A percentile compares a stretch with the other conserved stretches of the same genome.
Evolutionary conservation across 352 stramenopile genomes (phyloP).

Genomic region (Nothophytophthora sp.): DNA sequence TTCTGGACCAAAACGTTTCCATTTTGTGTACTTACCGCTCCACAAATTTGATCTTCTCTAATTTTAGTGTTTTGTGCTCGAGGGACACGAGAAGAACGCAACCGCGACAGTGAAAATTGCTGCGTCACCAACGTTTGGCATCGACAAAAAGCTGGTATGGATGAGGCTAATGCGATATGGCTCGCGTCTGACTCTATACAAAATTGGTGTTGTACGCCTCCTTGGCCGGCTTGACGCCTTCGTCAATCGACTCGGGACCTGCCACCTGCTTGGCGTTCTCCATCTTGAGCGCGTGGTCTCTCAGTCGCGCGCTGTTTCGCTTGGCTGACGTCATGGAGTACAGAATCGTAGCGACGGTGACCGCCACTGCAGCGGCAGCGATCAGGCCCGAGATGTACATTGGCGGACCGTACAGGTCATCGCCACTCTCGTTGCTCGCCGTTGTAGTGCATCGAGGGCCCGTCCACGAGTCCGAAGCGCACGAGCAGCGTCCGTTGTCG

Average conservation of each 20-base stretch:
- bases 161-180: neutral
- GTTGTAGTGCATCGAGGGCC: constrained; percentile 51
- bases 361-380: constrained; percentile 9
- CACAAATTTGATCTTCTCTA: too few relatives aligned
- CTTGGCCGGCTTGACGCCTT: constrained; percentile 13
- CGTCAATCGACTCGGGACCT: constrained; percentile 21
- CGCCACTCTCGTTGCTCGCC: constrained; percentile 12
- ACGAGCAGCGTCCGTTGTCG: constrained; percentile 32
- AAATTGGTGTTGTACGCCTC: constrained; percentile 40
- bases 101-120: too few relatives aligned
- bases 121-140: too few relatives aligned
- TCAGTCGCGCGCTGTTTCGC: constrained; percentile 10
- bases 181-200: constrained; percentile 21
- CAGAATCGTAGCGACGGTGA: constrained; percentile 11
- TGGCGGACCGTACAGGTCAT: constrained; percentile 26
- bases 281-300: constrained; percentile 21
- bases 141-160: too few relatives aligned
- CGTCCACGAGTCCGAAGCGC: constrained; percentile 35
- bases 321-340: too few relatives aligned
- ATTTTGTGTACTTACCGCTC: too few relatives aligned
- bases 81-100: too few relatives aligned
- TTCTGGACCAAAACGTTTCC: too few relatives aligned
- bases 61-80: too few relatives aligned
- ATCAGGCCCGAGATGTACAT: constrained; percentile 21
- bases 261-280: constrained; percentile 26